A percentile compares a stretch with the other conserved stretches of the same genome.
Conservation (phyloP, 176 grass and related monocot genomes). For the Urochloa ruziziensis region DNA sequence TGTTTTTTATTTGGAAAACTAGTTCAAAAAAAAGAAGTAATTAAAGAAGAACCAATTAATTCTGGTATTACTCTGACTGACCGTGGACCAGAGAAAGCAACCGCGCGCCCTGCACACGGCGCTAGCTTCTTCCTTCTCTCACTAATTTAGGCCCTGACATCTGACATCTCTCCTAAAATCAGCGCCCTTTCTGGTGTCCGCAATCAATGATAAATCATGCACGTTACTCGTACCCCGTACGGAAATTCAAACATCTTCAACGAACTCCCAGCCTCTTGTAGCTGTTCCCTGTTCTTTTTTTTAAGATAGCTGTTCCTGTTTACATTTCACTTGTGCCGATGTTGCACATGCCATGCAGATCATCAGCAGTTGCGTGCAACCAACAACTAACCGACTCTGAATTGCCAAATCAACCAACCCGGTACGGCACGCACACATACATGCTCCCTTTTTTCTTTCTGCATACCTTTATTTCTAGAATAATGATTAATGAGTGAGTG, state of each 20-base stretch:
- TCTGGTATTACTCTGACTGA: too few relatives aligned
- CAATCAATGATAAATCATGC: not conserved
- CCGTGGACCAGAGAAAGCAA: slow-evolving; percentile 17
- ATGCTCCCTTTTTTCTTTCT: not conserved
- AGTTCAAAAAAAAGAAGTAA: too few relatives aligned
- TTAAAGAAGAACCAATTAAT: too few relatives aligned
- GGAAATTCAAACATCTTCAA: too few relatives aligned
- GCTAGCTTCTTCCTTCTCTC: not conserved
- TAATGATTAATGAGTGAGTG: not conserved
- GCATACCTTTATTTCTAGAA: not conserved
- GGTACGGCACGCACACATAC: too few relatives aligned
- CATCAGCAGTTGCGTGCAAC: not conserved
- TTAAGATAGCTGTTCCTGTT: too few relatives aligned
- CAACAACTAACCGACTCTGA: slow-evolving; percentile 24
- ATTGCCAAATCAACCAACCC: slow-evolving; percentile 20
- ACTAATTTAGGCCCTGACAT: slow-evolving; percentile 33
- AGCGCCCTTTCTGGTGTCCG: not conserved
- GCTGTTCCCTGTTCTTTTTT: too few relatives aligned
- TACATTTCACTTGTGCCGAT: not conserved
- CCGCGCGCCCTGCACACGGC: not conserved
- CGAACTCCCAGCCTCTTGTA: too few relatives aligned
- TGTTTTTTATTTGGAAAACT: not conserved
- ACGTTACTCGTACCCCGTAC: too few relatives aligned
- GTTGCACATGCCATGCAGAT: not conserved
- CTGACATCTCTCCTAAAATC: slow-evolving; percentile 44